A percentile compares a stretch with the other conserved stretches of the same genome.
These are phyloP conservation scores for Teunomyces atbi DNA, from an alignment of 805 yeast genomes.

Conservation along the genomic window DNA sequence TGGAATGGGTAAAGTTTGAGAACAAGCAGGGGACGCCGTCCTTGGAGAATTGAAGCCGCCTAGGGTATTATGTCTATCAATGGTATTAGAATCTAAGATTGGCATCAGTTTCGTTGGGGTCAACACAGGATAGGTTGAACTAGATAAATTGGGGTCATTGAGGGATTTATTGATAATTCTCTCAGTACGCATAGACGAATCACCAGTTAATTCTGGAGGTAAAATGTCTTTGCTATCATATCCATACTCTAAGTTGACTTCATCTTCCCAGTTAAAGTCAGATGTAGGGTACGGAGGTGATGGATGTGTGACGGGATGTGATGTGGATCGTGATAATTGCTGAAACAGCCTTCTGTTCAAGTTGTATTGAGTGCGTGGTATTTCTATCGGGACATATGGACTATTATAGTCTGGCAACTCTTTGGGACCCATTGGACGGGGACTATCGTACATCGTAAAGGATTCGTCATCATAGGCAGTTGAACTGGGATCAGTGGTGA, in stretches of 20 bases:
- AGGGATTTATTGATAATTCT: background rate
- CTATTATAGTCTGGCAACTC: slow-evolving; percentile 33
- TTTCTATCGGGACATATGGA: background rate
- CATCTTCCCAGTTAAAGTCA: slow-evolving; percentile 5
- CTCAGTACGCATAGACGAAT: background rate
- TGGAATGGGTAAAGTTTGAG: slow-evolving; percentile 9
- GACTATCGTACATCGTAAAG: slow-evolving; percentile 26
- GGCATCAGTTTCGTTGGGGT: background rate
- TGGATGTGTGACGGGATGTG: slow-evolving; percentile 4
- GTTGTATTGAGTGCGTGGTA: background rate
- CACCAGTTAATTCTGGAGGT: background rate
- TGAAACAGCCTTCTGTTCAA: slow-evolving; percentile 10
- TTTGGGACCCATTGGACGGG: slow-evolving; percentile 42
- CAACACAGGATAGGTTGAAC: background rate
- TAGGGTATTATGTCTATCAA: background rate
- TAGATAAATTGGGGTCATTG: background rate
- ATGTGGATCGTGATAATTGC: slow-evolving; percentile 9
- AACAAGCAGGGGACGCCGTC: slow-evolving; percentile 8
- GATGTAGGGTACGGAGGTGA: slow-evolving; percentile 6
- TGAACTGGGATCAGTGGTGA: background rate
- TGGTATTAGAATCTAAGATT: background rate
- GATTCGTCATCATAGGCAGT: slow-evolving; percentile 18
- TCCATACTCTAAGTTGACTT: background rate
- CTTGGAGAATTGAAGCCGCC: background rate
- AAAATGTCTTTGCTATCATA: background rate